These are phyloP conservation scores for Tolypocladium pustulatum DNA, from an alignment of 2,329 filamentous ascomycete species.

Conservation along the genomic window DNA sequence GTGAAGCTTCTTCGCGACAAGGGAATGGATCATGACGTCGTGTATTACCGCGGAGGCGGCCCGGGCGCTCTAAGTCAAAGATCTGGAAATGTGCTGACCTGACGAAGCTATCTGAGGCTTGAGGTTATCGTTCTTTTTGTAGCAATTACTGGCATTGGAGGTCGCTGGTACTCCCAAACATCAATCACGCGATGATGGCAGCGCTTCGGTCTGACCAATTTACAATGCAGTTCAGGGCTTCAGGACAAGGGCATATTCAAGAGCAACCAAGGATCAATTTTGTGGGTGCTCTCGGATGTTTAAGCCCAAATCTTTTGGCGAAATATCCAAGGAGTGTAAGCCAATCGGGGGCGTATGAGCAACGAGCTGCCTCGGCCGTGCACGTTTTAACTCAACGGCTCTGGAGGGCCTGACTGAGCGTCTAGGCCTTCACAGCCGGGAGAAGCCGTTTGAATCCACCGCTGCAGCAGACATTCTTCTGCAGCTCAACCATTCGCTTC, in stretches of 20 bases:
- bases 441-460: slow-evolving; percentile 53
- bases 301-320: not conserved
- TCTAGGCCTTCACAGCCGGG: slow-evolving; percentile 2
- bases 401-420: not conserved
- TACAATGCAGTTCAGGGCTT: not conserved
- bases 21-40: not conserved
- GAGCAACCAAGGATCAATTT: not conserved
- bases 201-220: not conserved
- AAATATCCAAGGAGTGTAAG: not conserved
- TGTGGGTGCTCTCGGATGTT: not conserved
- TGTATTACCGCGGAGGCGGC: too few relatives aligned
- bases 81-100: too few relatives aligned
- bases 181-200: too few relatives aligned
- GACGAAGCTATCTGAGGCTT: too few relatives aligned
- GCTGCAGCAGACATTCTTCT: slow-evolving; percentile 52
- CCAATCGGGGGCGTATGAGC: not conserved
- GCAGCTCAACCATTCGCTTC: slow-evolving; percentile 61
- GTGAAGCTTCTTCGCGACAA: not conserved
- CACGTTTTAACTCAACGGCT: not conserved
- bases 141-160: too few relatives aligned
- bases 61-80: too few relatives aligned
- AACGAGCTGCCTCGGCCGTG: not conserved
- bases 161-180: too few relatives aligned
- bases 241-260: not conserved
- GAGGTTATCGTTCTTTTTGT: too few relatives aligned